phyloP scores from a whole-genome alignment of 768 basidiomycete genomes.

The Tulasnella sp. region DNA sequence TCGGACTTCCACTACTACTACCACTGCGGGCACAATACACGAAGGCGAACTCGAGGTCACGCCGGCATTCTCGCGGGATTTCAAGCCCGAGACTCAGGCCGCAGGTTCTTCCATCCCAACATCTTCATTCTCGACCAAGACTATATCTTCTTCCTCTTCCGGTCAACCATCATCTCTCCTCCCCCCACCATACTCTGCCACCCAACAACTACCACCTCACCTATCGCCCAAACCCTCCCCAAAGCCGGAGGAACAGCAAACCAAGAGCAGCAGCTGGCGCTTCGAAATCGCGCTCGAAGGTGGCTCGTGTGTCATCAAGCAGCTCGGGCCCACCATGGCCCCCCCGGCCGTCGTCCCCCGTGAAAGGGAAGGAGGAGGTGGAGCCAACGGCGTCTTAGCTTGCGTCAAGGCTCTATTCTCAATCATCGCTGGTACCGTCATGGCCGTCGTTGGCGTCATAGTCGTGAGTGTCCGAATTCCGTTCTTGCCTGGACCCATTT shows the following conservation, averaged over 20 bases:
- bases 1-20: neutral
- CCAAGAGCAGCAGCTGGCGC: neutral
- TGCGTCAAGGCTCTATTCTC: neutral
- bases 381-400: neutral
- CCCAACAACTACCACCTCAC: neutral
- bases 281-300: neutral
- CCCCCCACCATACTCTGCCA: neutral
- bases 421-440: neutral
- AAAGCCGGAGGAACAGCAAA: neutral
- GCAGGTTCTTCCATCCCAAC: too few species aligned
- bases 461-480: too few species aligned
- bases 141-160: too few species aligned
- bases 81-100: neutral
- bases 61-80: neutral
- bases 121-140: too few species aligned
- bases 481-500: too few species aligned
- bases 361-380: neutral
- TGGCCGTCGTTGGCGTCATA: neutral
- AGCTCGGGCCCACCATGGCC: neutral
- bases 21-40: neutral
- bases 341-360: neutral
- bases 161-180: neutral
- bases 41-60: neutral
- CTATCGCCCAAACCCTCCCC: neutral
- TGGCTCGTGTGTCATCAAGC: neutral